phyloP scores from a whole-genome alignment of 192 early-diverging fungal genomes.

The Spinellus fusiger region DNA sequence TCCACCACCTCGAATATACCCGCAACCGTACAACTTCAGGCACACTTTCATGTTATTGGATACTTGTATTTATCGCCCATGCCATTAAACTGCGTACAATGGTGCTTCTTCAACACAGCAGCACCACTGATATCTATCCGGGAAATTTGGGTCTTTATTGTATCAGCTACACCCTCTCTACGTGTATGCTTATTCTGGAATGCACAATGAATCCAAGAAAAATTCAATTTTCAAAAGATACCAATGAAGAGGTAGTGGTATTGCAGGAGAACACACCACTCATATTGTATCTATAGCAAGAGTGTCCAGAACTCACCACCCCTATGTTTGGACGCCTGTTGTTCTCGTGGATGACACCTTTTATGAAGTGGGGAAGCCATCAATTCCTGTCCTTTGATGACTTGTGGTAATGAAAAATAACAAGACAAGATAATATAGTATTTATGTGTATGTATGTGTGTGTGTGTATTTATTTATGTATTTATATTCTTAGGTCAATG shows the following conservation, averaged over 20 bases:
- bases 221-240: constrained; percentile 6
- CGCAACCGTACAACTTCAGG: constrained; percentile 35
- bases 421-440: neutral
- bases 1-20: constrained; percentile 21
- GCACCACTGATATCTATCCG: neutral
- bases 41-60: constrained; percentile 50
- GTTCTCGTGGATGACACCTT: constrained; percentile 86
- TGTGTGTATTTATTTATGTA: neutral
- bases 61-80: constrained; percentile 27
- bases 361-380: constrained; percentile 74
- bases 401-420: constrained; percentile 39
- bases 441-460: neutral
- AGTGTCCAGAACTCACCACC: constrained; percentile 71
- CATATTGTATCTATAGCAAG: constrained; percentile 7
- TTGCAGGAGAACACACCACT: neutral
- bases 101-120: neutral
- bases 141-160: constrained; percentile 10
- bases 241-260: neutral
- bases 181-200: constrained; percentile 29
- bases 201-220: constrained; percentile 24
- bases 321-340: constrained; percentile 77
- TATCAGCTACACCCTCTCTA: constrained; percentile 23
- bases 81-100: constrained; percentile 38
- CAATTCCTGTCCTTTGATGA: constrained; percentile 72
- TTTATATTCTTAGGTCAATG: neutral